phyloP scores from a whole-genome alignment of 768 basidiomycete genomes.

The Collybia sordida region DNA sequence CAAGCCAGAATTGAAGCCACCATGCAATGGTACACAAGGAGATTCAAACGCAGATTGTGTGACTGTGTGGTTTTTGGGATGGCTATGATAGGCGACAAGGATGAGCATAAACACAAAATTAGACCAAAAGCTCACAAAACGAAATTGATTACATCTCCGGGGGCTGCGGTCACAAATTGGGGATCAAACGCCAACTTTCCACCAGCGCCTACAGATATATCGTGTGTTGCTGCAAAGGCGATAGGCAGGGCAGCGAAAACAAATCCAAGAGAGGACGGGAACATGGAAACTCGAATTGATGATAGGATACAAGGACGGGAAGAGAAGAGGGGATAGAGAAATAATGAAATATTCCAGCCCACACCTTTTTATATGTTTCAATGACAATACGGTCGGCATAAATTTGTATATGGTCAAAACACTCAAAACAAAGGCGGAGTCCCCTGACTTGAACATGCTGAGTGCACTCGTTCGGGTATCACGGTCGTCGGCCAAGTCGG shows the following conservation, averaged over 20 bases:
- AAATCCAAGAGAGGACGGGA: conserved; percentile 9
- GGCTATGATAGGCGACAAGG: conserved; percentile 20
- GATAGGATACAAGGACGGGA: too few species aligned
- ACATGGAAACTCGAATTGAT: neutral
- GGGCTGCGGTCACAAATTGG: conserved; percentile 34
- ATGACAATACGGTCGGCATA: too few species aligned
- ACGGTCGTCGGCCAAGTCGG: too few species aligned
- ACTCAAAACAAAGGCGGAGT: too few species aligned
- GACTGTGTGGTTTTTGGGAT: conserved; percentile 49
- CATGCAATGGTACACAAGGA: conserved; percentile 25
- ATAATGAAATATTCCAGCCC: too few species aligned
- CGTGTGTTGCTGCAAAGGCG: conserved; percentile 23
- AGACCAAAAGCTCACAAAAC: conserved; percentile 41
- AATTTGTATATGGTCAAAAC: too few species aligned
- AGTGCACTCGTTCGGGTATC: too few species aligned
- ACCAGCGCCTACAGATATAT: conserved; percentile 36
- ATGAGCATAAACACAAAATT: neutral
- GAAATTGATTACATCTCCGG: conserved; percentile 48
- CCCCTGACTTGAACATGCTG: too few species aligned
- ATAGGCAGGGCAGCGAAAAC: conserved; percentile 25
- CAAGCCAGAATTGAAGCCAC: conserved; percentile 37
- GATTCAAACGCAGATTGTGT: conserved; percentile 47
- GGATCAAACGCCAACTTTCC: conserved; percentile 32
- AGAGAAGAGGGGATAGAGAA: too few species aligned
- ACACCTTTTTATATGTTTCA: too few species aligned